Evolutionary conservation across 176 grass and related monocot species (phyloP).

Genomic region (Juncus inflexus): DNA sequence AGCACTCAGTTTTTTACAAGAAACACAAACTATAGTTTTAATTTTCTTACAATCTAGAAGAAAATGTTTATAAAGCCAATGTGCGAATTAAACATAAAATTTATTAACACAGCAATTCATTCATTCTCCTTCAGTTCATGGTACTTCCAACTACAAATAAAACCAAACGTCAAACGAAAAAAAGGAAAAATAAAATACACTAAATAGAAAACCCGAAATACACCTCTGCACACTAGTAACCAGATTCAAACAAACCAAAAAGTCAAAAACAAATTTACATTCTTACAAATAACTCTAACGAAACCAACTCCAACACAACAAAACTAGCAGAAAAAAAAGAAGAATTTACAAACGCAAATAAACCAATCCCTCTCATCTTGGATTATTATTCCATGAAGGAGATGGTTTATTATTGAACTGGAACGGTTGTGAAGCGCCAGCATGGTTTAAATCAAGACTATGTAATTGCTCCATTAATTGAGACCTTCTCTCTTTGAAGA

Average conservation of each 20-base stretch:
- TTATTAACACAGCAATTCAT: no score
- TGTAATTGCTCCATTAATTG: slow-evolving; percentile 98
- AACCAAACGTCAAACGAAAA: background rate
- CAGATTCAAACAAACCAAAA: no score
- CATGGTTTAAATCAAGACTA: slow-evolving; percentile 82
- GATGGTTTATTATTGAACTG: slow-evolving; percentile 65
- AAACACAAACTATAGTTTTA: no score
- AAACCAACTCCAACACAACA: background rate
- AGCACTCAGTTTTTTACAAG: no score
- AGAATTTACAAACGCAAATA: slow-evolving; percentile 29
- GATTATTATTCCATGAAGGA: slow-evolving; percentile 71
- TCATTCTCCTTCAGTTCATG: no score
- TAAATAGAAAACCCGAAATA: background rate
- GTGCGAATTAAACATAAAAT: no score
- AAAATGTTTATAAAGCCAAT: no score
- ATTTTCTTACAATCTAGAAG: no score
- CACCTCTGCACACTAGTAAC: no score
- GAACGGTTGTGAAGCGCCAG: slow-evolving; percentile 39
- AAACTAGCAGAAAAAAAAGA: slow-evolving; percentile 14
- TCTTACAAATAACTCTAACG: no score
- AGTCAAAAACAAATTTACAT: no score
- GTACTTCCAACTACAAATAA: no score
- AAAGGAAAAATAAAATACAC: background rate
- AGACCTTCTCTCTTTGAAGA: slow-evolving; percentile 92
- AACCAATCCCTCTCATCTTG: slow-evolving; percentile 36